These are phyloP conservation scores for Hymenoscyphus occultus DNA, from an alignment of 2,329 filamentous ascomycete genomes.

Conservation along the genomic window DNA sequence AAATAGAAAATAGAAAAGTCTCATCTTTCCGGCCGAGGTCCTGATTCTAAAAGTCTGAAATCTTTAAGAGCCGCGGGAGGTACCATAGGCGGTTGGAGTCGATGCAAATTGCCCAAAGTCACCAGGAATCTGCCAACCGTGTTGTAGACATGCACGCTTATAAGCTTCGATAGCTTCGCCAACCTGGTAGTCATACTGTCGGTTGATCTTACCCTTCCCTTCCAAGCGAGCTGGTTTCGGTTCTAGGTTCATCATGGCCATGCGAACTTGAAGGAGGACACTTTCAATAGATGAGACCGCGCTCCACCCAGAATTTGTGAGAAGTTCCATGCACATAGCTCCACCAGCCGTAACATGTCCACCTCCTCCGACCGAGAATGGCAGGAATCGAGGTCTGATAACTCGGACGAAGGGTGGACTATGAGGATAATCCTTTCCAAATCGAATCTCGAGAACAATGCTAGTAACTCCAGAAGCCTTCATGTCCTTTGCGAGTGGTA, in stretches of 20 bases:
- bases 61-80: neutral
- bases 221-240: conserved; percentile 70
- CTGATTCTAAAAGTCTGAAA: neutral
- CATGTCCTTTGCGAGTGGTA: conserved; percentile 76
- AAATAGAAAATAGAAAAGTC: neutral
- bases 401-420: conserved; percentile 82
- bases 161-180: conserved; percentile 73
- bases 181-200: conserved; percentile 57
- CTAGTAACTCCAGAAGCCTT: conserved; percentile 57
- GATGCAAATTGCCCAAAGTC: conserved; percentile 47
- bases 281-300: conserved; percentile 71
- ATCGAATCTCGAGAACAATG: conserved; percentile 78
- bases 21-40: neutral
- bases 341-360: conserved; percentile 84
- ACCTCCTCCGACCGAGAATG: conserved; percentile 70
- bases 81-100: neutral
- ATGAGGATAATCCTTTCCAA: conserved; percentile 72
- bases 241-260: conserved; percentile 69
- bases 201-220: neutral
- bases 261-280: conserved; percentile 74
- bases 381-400: conserved; percentile 73
- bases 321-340: conserved; percentile 77
- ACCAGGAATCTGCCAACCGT: conserved; percentile 70
- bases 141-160: conserved; percentile 60
- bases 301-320: conserved; percentile 82